These are phyloP conservation scores for Solanum pennellii DNA, from an alignment of 257 asterid genomes.

Conservation along the genomic window DNA sequence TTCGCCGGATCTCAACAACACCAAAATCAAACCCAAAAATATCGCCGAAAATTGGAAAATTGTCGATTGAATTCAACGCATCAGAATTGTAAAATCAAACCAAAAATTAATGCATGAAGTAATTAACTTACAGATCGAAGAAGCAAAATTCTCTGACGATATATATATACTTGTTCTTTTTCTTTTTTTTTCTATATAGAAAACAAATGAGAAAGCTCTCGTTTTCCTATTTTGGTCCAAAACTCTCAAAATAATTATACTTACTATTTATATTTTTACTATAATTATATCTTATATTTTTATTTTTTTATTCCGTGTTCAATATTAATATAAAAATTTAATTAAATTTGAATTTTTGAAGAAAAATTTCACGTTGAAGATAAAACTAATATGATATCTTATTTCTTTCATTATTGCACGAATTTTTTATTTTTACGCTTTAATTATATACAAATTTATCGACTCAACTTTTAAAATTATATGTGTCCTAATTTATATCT, in stretches of 20 bases:
- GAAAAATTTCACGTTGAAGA: background rate
- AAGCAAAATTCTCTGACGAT: background rate
- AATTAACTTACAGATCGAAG: conserved; percentile 3
- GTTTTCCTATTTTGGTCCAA: background rate
- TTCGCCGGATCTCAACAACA: background rate
- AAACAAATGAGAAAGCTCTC: background rate
- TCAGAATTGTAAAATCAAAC: background rate
- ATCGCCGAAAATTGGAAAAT: background rate
- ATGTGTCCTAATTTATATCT: background rate
- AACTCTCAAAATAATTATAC: background rate
- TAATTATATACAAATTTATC: fast-evolving
- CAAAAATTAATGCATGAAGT: background rate
- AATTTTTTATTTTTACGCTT: background rate
- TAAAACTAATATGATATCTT: background rate
- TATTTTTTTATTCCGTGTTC: background rate
- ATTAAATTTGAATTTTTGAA: fast-evolving
- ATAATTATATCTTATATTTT: background rate
- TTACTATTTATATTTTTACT: background rate
- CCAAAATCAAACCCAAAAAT: background rate
- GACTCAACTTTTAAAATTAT: background rate
- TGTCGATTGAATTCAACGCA: background rate
- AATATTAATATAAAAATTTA: fast-evolving
- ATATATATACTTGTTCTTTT: background rate
- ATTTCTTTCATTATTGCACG: fast-evolving
- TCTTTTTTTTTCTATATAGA: background rate